phyloP scores from a whole-genome alignment of 108 stramenopile species.

The Chaetoceros muelleri region DNA sequence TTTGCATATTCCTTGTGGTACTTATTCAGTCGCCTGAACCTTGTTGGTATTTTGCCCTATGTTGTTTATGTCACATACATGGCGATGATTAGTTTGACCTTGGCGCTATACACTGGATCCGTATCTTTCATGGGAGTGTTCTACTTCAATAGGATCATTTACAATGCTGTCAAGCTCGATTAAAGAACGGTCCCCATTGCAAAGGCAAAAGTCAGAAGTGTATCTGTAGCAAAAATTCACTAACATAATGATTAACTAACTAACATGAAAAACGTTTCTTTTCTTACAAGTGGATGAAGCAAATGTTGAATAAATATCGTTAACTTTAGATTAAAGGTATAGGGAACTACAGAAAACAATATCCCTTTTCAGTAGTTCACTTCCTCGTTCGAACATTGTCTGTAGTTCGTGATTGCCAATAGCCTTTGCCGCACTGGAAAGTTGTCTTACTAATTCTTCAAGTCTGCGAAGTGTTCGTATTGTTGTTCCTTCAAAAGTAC shows the following conservation, averaged over 20 bases:
- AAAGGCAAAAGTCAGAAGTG: no score
- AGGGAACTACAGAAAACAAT: conserved; percentile 97
- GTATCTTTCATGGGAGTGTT: conserved; percentile 81
- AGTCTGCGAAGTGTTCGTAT: conserved; percentile 91
- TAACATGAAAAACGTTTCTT: neutral
- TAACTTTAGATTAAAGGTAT: conserved; percentile 52
- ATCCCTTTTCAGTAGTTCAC: conserved; percentile 90
- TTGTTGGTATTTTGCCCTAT: conserved; percentile 76
- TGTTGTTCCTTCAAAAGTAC: conserved; percentile 94
- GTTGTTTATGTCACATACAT: conserved; percentile 96
- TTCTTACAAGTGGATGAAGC: no score
- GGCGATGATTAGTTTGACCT: conserved; percentile 84
- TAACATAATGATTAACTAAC: neutral
- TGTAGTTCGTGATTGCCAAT: conserved; percentile 93
- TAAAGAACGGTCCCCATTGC: no score
- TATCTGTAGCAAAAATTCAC: neutral
- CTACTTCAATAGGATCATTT: conserved; percentile 50
- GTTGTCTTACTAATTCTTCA: conserved; percentile 96
- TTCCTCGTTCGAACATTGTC: conserved; percentile 89
- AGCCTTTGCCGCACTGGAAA: conserved; percentile 81
- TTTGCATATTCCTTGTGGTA: conserved; percentile 94
- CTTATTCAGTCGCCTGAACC: conserved; percentile 67
- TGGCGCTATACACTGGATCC: conserved; percentile 84
- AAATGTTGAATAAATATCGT: neutral
- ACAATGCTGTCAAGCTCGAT: conserved; percentile 45